Evolutionary conservation across 257 asterid genomes (phyloP).

Genomic region (Gentiana straminea): DNA sequence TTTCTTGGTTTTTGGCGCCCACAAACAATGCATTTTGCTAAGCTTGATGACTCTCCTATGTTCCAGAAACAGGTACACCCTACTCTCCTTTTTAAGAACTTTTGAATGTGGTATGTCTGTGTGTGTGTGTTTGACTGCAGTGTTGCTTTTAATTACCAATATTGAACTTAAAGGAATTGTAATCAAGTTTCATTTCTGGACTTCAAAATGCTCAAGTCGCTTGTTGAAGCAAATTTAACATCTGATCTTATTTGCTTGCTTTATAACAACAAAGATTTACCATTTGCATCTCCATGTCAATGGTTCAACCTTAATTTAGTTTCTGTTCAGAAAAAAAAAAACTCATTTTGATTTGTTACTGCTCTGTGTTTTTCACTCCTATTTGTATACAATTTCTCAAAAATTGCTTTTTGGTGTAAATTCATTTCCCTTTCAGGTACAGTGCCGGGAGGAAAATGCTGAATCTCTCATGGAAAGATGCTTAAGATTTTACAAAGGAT

Average conservation of each 20-base stretch:
- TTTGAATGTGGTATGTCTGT: background rate
- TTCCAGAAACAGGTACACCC: conserved; percentile 87
- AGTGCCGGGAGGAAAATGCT: conserved; percentile 86
- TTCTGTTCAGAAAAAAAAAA: too few species aligned
- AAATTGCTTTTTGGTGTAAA: too few species aligned
- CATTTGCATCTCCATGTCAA: background rate
- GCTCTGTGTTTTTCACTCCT: too few species aligned
- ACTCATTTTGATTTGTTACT: too few species aligned
- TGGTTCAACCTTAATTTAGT: too few species aligned
- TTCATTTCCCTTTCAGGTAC: conserved; percentile 38
- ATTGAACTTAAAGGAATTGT: too few species aligned
- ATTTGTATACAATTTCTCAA: too few species aligned
- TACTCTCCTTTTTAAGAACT: background rate
- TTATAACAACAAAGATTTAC: too few species aligned
- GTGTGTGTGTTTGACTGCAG: conserved; percentile 21
- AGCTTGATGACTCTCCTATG: conserved; percentile 99
- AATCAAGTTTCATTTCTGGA: too few species aligned
- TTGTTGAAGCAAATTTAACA: too few species aligned
- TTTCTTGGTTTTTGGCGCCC: background rate
- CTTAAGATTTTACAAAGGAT: conserved; percentile 92
- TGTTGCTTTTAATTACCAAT: too few species aligned
- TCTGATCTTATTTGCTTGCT: background rate
- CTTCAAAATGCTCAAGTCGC: too few species aligned
- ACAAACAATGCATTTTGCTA: conserved; percentile 57
- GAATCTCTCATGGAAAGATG: conserved; percentile 90